Percentiles rank a stretch among this genome's conserved stretches.
Conservation (phyloP, 768 basidiomycete species). For the Boletus patriciae region DNA sequence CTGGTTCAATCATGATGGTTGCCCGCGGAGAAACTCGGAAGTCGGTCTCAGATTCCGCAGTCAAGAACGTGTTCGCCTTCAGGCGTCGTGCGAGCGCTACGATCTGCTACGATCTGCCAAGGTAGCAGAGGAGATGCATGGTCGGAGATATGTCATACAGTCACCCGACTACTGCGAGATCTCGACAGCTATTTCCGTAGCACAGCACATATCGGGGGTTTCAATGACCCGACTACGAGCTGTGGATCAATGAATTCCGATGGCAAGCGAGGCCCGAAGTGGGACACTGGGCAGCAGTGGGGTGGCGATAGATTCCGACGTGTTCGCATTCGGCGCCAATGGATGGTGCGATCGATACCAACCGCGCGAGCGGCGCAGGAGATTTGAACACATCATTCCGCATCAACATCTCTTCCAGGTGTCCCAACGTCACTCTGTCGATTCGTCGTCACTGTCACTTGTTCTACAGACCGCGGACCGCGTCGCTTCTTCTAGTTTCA, state of each 20-base stretch:
- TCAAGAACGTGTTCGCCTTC: constrained; percentile 9
- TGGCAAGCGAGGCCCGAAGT: neutral
- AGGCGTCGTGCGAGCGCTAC: neutral
- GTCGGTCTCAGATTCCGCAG: neutral
- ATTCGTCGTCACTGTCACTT: constrained; percentile 75
- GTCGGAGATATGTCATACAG: neutral
- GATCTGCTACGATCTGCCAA: constrained; percentile 1
- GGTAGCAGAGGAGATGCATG: neutral
- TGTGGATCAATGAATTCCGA: too few species aligned
- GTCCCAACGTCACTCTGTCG: constrained; percentile 28
- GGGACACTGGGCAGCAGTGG: neutral
- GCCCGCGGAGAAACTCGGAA: constrained; percentile 14
- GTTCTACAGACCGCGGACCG: constrained; percentile 37
- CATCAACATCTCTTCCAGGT: constrained; percentile 9
- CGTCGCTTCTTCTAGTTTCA: constrained; percentile 61
- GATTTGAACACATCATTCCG: neutral
- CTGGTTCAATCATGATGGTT: neutral
- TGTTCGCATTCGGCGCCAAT: constrained; percentile 1
- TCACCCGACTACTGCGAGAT: neutral
- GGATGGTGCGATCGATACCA: neutral
- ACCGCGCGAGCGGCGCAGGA: neutral
- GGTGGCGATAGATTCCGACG: constrained; percentile 3
- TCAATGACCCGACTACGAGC: too few species aligned
- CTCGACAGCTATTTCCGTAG: neutral
- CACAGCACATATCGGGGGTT: too few species aligned